Conservation (phyloP, 306 rosid genomes). For the Geum urbanum region DNA sequence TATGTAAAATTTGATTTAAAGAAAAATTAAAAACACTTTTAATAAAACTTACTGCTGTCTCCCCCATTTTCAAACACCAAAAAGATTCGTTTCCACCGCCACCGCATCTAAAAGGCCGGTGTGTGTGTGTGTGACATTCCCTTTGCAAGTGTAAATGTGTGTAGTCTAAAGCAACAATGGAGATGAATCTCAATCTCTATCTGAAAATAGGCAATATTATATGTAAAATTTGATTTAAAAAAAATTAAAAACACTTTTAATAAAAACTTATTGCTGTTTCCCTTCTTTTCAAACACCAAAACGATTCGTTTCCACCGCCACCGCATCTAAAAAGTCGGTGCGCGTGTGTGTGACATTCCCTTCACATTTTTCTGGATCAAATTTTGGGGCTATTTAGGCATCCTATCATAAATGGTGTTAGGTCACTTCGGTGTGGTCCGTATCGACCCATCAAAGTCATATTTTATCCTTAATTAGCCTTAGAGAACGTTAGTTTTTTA, state of each 20-base stretch:
- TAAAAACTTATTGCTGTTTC: not conserved
- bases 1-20: not conserved
- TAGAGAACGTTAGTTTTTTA: too few relatives aligned
- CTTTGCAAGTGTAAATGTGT: not conserved
- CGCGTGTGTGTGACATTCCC: too few relatives aligned
- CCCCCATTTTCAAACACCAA: not conserved
- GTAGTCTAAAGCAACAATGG: constrained; percentile 17
- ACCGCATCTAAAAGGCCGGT: too few relatives aligned
- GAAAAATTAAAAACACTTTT: not conserved
- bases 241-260: not conserved
- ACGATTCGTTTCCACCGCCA: constrained; percentile 5
- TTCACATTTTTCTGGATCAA: not conserved
- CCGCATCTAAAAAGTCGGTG: not conserved
- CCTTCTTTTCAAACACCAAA: not conserved
- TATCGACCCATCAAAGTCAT: too few relatives aligned
- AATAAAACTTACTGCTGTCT: not conserved
- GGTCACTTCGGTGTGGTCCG: too few relatives aligned
- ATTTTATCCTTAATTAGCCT: too few relatives aligned
- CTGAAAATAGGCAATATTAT: not conserved
- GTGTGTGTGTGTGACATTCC: too few relatives aligned
- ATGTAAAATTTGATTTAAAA: not conserved
- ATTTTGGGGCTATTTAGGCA: not conserved
- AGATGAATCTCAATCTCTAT: constrained; percentile 28
- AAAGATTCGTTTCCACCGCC: constrained; percentile 2
- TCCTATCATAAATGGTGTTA: not conserved